A percentile compares a stretch with the other conserved stretches of the same genome.
Evolutionary conservation across 805 yeast genomes (phyloP).

Genomic region (Suhomyces sp.): DNA sequence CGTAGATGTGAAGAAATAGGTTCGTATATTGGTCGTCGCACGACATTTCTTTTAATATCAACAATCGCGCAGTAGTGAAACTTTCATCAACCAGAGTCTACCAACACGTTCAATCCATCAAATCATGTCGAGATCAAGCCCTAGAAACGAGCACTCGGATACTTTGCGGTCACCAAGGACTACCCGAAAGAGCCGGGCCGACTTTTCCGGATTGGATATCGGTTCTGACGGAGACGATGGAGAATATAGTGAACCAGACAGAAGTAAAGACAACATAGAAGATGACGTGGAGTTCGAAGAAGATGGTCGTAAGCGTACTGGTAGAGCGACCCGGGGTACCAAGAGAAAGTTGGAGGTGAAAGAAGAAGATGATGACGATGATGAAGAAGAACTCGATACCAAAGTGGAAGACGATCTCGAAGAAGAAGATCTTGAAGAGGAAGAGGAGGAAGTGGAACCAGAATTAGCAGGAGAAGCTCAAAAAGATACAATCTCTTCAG

Average conservation of each 20-base stretch:
- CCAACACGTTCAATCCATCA: neutral
- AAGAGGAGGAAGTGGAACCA: conserved; percentile 22
- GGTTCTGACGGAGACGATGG: conserved; percentile 8
- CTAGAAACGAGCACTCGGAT: conserved; percentile 1
- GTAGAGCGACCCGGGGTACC: conserved; percentile 3
- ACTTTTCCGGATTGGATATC: conserved; percentile 7
- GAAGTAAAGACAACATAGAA: conserved; percentile 5
- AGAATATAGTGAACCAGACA: conserved; percentile 7
- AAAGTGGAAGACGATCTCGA: conserved; percentile 8
- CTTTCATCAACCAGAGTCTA: conserved; percentile 1
- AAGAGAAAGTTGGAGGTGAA: conserved; percentile 1
- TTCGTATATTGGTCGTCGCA: conserved; percentile 1
- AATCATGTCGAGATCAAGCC: conserved; percentile 4
- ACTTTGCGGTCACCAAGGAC: conserved; percentile 1
- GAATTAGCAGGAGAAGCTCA: conserved; percentile 25
- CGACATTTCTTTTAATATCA: conserved; percentile 1
- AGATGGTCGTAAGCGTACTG: neutral
- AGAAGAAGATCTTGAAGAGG: conserved; percentile 14
- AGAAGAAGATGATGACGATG: conserved; percentile 3
- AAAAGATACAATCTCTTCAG: conserved; percentile 20
- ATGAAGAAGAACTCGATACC: neutral
- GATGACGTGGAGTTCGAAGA: conserved; percentile 10
- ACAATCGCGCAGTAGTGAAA: too few species aligned
- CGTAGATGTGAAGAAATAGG: too few species aligned
- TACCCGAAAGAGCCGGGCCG: conserved; percentile 3